These are phyloP conservation scores for Piper longum DNA, from an alignment of 164 flowering plant genomes.

Conservation along the genomic window DNA sequence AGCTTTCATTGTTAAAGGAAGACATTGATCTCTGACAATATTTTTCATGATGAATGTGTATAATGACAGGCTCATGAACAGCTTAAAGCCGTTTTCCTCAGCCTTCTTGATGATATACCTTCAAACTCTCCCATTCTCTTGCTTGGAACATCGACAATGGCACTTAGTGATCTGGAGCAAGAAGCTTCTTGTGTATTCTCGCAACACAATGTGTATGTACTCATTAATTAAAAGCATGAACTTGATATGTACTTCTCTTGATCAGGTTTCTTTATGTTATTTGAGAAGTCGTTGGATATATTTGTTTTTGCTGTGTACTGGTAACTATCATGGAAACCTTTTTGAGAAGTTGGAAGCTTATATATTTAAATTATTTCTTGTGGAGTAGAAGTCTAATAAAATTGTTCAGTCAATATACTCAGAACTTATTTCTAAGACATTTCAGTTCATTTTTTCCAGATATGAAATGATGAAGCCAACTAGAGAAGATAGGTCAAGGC, in stretches of 20 bases:
- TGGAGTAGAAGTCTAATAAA: too few relatives aligned
- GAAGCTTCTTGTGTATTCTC: conserved; percentile 41
- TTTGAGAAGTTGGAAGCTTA: too few relatives aligned
- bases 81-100: conserved; percentile 74
- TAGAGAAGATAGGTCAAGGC: conserved; percentile 54
- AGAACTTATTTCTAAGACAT: background rate
- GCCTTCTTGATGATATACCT: conserved; percentile 84
- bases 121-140: conserved; percentile 74
- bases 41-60: background rate
- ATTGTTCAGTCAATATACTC: too few relatives aligned
- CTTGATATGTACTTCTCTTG: background rate
- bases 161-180: conserved; percentile 29
- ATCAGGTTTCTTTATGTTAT: background rate
- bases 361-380: too few relatives aligned
- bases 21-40: background rate
- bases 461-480: conserved; percentile 53
- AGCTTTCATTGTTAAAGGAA: too few relatives aligned
- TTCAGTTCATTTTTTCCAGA: conserved; percentile 18
- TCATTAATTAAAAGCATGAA: conserved; percentile 3
- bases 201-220: conserved; percentile 59
- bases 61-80: conserved; percentile 84
- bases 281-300: background rate
- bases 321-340: too few relatives aligned
- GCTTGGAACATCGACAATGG: conserved; percentile 56
- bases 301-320: background rate